Evolutionary conservation across 257 asterid genomes (phyloP).

Genomic region (Apocynum venetum): DNA sequence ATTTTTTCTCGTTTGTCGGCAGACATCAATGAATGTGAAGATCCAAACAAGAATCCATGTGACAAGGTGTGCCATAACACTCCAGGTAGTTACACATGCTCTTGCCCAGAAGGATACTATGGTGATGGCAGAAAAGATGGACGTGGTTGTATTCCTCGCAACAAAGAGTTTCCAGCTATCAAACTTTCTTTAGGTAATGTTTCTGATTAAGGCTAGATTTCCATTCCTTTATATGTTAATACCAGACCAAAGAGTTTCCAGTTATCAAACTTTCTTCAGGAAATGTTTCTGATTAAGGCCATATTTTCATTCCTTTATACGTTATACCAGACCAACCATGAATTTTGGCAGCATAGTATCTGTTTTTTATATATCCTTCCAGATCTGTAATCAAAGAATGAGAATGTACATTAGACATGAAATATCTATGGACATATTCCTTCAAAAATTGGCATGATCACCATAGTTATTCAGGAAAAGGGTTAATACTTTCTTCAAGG

Average conservation of each 20-base stretch:
- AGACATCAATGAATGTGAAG: constrained; percentile 46
- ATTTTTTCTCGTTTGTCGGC: neutral
- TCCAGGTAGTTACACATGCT: constrained; percentile 45
- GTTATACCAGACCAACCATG: neutral
- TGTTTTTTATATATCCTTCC: neutral
- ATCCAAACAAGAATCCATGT: constrained; percentile 31
- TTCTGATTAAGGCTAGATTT: neutral
- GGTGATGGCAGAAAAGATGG: constrained; percentile 58
- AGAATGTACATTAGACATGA: neutral
- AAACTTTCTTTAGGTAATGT: constrained; percentile 35
- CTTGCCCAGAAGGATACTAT: constrained; percentile 50
- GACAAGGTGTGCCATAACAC: constrained; percentile 31
- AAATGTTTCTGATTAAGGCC: constrained; percentile 1
- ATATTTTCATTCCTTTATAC: neutral
- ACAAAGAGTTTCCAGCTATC: constrained; percentile 43
- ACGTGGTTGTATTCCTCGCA: constrained; percentile 38
- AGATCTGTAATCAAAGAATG: neutral
- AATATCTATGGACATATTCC: neutral
- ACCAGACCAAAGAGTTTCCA: constrained; percentile 37
- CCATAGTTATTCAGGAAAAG: too few species aligned
- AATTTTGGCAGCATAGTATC: neutral
- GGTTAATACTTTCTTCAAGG: too few species aligned
- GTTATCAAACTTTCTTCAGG: constrained; percentile 37
- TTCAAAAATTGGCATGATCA: neutral
- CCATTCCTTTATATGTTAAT: neutral